Base-by-base conservation (phyloP, 768 basidiomycete genomes). In the Suillus tomentosus region DNA sequence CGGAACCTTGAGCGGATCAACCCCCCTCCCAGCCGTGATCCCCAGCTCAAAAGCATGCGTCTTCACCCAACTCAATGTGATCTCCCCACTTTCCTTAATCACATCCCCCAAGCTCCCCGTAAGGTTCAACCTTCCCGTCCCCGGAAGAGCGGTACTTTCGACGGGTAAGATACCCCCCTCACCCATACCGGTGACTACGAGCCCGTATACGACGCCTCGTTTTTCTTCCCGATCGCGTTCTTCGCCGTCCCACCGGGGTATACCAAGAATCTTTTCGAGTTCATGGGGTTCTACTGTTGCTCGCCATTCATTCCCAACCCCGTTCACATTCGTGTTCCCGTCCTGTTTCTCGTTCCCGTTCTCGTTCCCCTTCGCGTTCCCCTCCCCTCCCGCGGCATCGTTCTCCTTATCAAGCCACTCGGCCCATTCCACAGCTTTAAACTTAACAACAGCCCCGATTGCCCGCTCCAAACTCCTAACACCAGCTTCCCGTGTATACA, bases 41-140 rank as follows among this genome's bases (percentile, higher is more conserved):
- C 89, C 85, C 65, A 94, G 74, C 50, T 90, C 89, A 74, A 90
- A 94, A 8, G 92, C 89, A 69, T 94, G 86, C 19, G 85, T 85
- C 79, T 92, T 94, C 19, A 96, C 93, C 94, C 95, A 97, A 72
- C 92, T 95, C 69, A 97, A 78, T 2, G 94, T 94, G 53, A 98
- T 80, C 72, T 94, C 92, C 9, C 89, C 94, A 65, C 91, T 94
- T 79, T 98, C 95, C 74, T 91, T 91, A 78, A 97, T 95, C 19
- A 95, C 94, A 60, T 94, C 93, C 5, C 95, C 95, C 50, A 96
- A 75, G 69, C 87, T 89, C 5, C 95, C 95, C 0, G 94, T 96
- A 66, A 94, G 75, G 70, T 88, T 89, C 67, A 96, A 75, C 62
- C 78, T 77, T 1, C 95, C 95, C 22, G 76, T 76, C 1, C 94